Conservation (phyloP, 768 basidiomycete species). For the Suillus clintonianus region DNA sequence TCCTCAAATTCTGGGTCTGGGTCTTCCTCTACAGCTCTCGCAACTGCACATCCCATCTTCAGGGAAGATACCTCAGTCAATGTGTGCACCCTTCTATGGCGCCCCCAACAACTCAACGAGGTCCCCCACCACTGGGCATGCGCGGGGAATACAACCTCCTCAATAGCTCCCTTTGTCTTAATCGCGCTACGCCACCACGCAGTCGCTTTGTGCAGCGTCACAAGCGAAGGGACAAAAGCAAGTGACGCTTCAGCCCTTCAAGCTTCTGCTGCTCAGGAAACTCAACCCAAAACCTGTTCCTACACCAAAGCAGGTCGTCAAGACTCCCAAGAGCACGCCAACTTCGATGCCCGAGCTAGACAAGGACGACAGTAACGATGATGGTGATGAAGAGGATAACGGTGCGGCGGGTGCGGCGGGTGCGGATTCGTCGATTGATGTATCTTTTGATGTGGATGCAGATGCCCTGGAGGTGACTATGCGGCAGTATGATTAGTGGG, state of each 20-base stretch:
- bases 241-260: slow-evolving; percentile 24
- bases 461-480: slow-evolving; percentile 33
- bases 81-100: neutral
- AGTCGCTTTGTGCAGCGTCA: slow-evolving; percentile 1
- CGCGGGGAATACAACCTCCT: slow-evolving; percentile 16
- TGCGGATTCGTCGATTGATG: slow-evolving; percentile 33
- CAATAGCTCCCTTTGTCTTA: slow-evolving; percentile 4
- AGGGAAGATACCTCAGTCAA: neutral
- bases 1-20: neutral
- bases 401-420: neutral
- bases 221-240: slow-evolving; percentile 18
- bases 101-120: neutral
- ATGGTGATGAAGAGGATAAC: neutral
- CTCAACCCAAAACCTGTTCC: neutral
- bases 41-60: neutral
- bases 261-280: slow-evolving; percentile 25
- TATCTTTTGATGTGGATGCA: slow-evolving; percentile 31
- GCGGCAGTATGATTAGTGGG: slow-evolving; percentile 28
- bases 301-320: neutral
- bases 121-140: slow-evolving; percentile 33
- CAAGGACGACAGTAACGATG: neutral
- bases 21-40: neutral
- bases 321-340: neutral
- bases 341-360: neutral
- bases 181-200: slow-evolving; percentile 19